Base-by-base conservation (phyloP, 2,329 filamentous ascomycete species). In the Pseudocercospora pini-densiflorae region DNA sequence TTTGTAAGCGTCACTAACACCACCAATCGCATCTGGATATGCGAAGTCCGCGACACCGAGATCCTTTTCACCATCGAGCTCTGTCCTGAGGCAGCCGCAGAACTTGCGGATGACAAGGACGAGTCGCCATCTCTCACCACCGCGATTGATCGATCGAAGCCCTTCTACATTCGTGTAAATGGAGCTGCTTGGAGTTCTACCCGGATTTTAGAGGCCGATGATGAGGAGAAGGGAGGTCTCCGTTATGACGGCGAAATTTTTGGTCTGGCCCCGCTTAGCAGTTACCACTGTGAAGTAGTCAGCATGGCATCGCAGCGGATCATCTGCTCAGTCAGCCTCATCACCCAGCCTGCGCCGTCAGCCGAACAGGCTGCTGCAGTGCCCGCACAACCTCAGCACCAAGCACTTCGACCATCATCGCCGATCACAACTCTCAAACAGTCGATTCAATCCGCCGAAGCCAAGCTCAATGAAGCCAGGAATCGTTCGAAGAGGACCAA, bases 131-230 rank as follows among this genome's bases (percentile, higher is more conserved):
- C 83, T 67, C 68, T 76, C 65, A 75, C 70, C 58, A 66, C 70
- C 24, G 86, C 85, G 2, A 86, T 91, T 62, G 89, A 92, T 77
- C 85, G 83, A 67, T 85, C 87, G 36, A 93, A 92, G 77, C 92
- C 91, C 5, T 93, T 94, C 75, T 93, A 89, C 76, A 90, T 94
- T 63, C 86, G 89, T 69, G 87, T 94, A 71, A 94, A 94, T 78
- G 89, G 92, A 59, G 90, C 91, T 9, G 86, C 89, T 67, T 94
- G 92, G 92, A 91, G 91, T 75, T 91, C 91, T 1, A 92, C 90
- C 10, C 86, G 90, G 71, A 93, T 94, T 74, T 85, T 76, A 60
- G 86, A 63, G 74, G 82, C 51, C 77, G 53, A 63, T 23, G 66
- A 66, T 24, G 47, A 62, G 21, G 64, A 65, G 16, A 83, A 65